phyloP scores from a whole-genome alignment of 2,329 filamentous ascomycete species.

The Epicoccum nigrum region DNA sequence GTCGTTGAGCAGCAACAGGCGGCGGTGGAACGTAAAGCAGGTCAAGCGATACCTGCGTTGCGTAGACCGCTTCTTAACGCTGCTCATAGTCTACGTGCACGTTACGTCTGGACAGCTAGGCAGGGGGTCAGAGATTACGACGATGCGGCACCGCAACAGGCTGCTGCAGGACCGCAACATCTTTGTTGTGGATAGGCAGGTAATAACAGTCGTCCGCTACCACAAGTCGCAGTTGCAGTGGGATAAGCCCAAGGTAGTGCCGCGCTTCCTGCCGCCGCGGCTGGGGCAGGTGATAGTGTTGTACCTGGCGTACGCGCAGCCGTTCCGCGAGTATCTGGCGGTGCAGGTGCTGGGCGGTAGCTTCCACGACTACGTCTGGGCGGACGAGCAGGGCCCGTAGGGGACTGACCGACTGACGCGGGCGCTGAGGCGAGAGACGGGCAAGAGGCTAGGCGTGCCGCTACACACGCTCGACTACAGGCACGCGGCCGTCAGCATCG shows the following conservation, averaged over 20 bases:
- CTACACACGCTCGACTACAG: constrained; percentile 23
- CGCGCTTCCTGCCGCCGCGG: constrained; percentile 26
- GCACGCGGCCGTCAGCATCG: constrained; percentile 22
- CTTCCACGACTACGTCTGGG: not conserved
- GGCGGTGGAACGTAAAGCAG: not conserved
- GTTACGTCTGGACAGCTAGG: too few species aligned
- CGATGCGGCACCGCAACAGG: constrained; percentile 12
- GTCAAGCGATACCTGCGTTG: not conserved
- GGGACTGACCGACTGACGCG: constrained; percentile 19
- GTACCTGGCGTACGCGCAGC: constrained; percentile 18
- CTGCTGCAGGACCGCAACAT: constrained; percentile 27
- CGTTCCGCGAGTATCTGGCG: not conserved
- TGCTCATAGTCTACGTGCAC: not conserved
- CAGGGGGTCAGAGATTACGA: not conserved
- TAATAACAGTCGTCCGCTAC: constrained; percentile 28
- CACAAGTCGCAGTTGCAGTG: constrained; percentile 32
- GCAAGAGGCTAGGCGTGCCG: constrained; percentile 17
- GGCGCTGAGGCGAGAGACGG: constrained; percentile 22
- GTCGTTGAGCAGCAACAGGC: too few species aligned
- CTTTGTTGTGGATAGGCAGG: constrained; percentile 22
- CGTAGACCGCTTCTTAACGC: not conserved
- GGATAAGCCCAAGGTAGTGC: constrained; percentile 33
- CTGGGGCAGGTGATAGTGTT: constrained; percentile 28
- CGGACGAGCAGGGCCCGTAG: constrained; percentile 14
- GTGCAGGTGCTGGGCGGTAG: not conserved